Conservation (phyloP, 1,284 basidiomycete genomes). For the Heterobasidion irregulare region DNA sequence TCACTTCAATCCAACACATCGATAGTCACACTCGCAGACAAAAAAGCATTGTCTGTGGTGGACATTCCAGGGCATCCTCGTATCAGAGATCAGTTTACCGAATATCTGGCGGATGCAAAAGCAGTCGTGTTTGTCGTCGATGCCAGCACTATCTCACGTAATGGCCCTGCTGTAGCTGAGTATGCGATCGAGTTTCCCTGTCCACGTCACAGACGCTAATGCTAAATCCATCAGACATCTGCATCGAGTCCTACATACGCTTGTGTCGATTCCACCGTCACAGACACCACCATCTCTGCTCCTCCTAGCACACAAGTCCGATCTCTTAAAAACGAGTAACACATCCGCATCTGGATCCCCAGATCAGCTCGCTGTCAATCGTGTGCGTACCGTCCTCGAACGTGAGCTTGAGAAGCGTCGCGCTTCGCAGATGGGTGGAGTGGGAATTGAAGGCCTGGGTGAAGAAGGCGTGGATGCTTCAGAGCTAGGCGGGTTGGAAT, state of each 20-base stretch:
- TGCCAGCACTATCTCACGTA: conserved; percentile 64
- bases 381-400: conserved; percentile 68
- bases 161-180: conserved; percentile 68
- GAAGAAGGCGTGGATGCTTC: conserved; percentile 49
- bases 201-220: conserved; percentile 1
- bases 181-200: conserved; percentile 27
- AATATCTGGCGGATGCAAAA: conserved; percentile 51
- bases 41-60: conserved; percentile 42
- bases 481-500: conserved; percentile 60
- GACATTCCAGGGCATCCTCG: conserved; percentile 77
- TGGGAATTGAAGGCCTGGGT: conserved; percentile 65
- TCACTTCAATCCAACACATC: conserved; percentile 66
- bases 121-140: conserved; percentile 71
- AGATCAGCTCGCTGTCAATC: conserved; percentile 50
- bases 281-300: conserved; percentile 48
- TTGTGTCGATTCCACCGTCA: conserved; percentile 67
- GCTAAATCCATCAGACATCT: conserved; percentile 44
- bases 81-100: conserved; percentile 61
- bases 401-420: conserved; percentile 74
- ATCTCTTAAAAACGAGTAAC: conserved; percentile 49
- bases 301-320: conserved; percentile 68
- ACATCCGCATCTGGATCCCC: conserved; percentile 32
- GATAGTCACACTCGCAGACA: conserved; percentile 29
- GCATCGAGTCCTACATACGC: conserved; percentile 56
- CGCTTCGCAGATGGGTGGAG: conserved; percentile 48